Evolutionary conservation across 2,329 filamentous ascomycete genomes (phyloP).

Genomic region (Lecanicillium sp.): DNA sequence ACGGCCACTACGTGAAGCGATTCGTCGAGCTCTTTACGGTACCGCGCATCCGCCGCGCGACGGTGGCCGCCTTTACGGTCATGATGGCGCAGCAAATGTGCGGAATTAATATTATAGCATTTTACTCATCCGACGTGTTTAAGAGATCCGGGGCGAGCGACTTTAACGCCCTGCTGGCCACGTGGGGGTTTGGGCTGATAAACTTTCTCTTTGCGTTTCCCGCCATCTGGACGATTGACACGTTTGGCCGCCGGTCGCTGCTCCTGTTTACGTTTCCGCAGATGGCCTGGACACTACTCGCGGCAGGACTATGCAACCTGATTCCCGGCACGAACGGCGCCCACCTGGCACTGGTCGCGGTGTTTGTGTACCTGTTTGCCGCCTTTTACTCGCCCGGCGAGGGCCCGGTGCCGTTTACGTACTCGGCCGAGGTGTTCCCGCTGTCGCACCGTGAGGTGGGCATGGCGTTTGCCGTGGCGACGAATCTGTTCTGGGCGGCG

Average conservation of each 20-base stretch:
- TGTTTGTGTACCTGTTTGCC: constrained; percentile 51
- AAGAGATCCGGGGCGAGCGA: constrained; percentile 46
- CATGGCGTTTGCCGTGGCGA: constrained; percentile 63
- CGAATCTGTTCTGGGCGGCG: constrained; percentile 52
- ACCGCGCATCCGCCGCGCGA: constrained; percentile 63
- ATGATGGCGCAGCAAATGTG: constrained; percentile 76
- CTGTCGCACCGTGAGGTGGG: constrained; percentile 64
- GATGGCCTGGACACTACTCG: constrained; percentile 32
- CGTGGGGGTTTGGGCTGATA: constrained; percentile 50
- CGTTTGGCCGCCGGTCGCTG: constrained; percentile 45
- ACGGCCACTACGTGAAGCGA: constrained; percentile 52
- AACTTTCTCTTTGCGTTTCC: constrained; percentile 53
- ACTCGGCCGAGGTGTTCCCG: constrained; percentile 63
- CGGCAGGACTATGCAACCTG: constrained; percentile 40
- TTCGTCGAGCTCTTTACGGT: constrained; percentile 62
- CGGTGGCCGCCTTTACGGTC: constrained; percentile 66
- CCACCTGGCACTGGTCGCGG: constrained; percentile 38
- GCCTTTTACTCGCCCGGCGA: constrained; percentile 47
- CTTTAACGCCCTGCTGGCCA: constrained; percentile 50
- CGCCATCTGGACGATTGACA: constrained; percentile 52
- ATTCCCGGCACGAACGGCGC: constrained; percentile 31
- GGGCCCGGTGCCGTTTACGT: constrained; percentile 60
- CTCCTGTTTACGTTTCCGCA: constrained; percentile 34
- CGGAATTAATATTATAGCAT: constrained; percentile 65
- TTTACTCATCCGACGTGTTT: constrained; percentile 63